phyloP scores from a whole-genome alignment of 1,284 basidiomycete genomes.

The Omphalotus olearius region DNA sequence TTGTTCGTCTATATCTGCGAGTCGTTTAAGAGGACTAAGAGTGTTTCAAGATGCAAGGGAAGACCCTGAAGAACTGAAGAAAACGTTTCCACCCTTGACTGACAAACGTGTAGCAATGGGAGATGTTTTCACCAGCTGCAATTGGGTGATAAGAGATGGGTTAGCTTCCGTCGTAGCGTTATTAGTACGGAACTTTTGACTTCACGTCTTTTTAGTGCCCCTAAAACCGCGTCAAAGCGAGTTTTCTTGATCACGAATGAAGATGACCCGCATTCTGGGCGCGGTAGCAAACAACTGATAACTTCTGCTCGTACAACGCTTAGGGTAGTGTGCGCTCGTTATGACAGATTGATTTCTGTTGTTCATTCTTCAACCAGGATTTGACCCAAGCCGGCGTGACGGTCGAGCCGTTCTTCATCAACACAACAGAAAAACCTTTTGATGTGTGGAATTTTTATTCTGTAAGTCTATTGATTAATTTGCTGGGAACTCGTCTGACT shows the following conservation, averaged over 20 bases:
- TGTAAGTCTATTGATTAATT: slow-evolving; percentile 39
- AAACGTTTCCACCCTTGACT: slow-evolving; percentile 57
- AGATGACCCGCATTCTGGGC: slow-evolving; percentile 57
- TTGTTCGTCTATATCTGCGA: slow-evolving; percentile 16
- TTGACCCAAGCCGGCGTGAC: slow-evolving; percentile 76
- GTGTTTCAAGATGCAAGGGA: slow-evolving; percentile 47
- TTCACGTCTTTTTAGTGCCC: slow-evolving; percentile 47
- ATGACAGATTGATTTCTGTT: background rate
- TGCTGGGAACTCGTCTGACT: background rate
- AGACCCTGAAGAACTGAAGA: slow-evolving; percentile 49
- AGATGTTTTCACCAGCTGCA: slow-evolving; percentile 84
- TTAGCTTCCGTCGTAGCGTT: slow-evolving; percentile 32
- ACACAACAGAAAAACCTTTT: slow-evolving; percentile 65
- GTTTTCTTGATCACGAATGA: slow-evolving; percentile 93
- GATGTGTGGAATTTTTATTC: slow-evolving; percentile 81
- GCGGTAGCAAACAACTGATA: slow-evolving; percentile 48
- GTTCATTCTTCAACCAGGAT: slow-evolving; percentile 49
- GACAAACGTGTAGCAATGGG: slow-evolving; percentile 64
- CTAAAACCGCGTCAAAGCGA: slow-evolving; percentile 84
- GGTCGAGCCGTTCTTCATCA: slow-evolving; percentile 92
- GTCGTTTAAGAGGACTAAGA: background rate
- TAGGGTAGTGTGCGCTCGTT: slow-evolving; percentile 37
- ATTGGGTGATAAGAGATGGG: slow-evolving; percentile 85
- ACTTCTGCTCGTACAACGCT: slow-evolving; percentile 69
- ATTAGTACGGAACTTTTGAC: background rate